Evolutionary conservation across 1,284 basidiomycete species (phyloP).

Genomic region (Malassezia nana): DNA sequence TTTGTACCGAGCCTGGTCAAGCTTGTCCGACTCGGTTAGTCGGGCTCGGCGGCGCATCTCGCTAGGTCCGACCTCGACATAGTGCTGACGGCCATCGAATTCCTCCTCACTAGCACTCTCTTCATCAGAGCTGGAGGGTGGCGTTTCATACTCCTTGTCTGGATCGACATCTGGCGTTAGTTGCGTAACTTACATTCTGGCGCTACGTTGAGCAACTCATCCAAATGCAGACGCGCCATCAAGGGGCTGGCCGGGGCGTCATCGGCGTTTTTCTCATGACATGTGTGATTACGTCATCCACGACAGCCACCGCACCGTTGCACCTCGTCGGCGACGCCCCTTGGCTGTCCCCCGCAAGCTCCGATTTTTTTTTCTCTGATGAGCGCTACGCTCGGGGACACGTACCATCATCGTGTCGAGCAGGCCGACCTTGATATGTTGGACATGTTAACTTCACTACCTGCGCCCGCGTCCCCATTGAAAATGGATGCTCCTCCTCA

Average conservation of each 20-base stretch:
- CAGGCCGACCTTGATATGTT: conserved; percentile 22
- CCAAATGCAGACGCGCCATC: conserved; percentile 13
- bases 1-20: conserved; percentile 22
- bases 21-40: conserved; percentile 26
- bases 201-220: conserved; percentile 12
- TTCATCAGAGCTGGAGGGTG: not conserved
- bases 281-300: not conserved
- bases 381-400: conserved; percentile 1
- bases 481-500: not conserved
- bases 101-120: conserved; percentile 14
- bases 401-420: conserved; percentile 1
- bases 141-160: conserved; percentile 8
- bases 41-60: conserved; percentile 28
- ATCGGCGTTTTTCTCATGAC: not conserved
- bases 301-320: not conserved
- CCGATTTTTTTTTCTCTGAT: not conserved
- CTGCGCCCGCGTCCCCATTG: conserved; percentile 12
- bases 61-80: conserved; percentile 28
- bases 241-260: not conserved
- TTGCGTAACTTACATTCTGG: conserved; percentile 11
- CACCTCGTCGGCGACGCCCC: not conserved
- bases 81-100: conserved; percentile 27
- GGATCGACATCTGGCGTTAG: conserved; percentile 13
- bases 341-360: not conserved
- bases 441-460: conserved; percentile 27